Evolutionary conservation across 2,329 filamentous ascomycete genomes (phyloP).

Genomic region (Penicillium sp.): DNA sequence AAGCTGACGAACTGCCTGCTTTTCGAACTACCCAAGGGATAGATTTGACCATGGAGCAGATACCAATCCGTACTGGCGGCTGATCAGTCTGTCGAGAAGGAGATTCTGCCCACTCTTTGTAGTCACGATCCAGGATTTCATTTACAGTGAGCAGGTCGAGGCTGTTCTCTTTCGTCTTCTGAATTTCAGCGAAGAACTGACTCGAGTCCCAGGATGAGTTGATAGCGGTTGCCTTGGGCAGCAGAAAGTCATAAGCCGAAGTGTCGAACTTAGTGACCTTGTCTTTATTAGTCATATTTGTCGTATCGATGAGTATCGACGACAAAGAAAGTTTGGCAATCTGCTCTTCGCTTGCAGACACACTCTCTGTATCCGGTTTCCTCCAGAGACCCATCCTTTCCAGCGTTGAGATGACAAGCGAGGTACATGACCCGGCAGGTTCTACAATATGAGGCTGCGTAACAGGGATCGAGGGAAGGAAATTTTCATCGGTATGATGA

Average conservation of each 20-base stretch:
- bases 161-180: conserved; percentile 59
- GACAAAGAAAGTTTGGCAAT: conserved; percentile 46
- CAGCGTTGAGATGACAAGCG: conserved; percentile 58
- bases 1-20: conserved; percentile 39
- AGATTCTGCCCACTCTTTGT: conserved; percentile 64
- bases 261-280: conserved; percentile 56
- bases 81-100: conserved; percentile 31
- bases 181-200: conserved; percentile 57
- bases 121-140: conserved; percentile 66
- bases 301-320: conserved; percentile 51
- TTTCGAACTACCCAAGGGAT: conserved; percentile 60
- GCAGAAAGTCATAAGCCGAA: conserved; percentile 56
- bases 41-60: conserved; percentile 63
- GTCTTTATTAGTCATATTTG: conserved; percentile 49
- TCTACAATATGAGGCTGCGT: conserved; percentile 58
- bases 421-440: conserved; percentile 64
- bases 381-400: conserved; percentile 53
- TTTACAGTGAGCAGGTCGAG: conserved; percentile 57
- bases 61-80: conserved; percentile 55
- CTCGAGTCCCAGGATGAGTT: conserved; percentile 48
- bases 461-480: conserved; percentile 49
- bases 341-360: conserved; percentile 30
- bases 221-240: conserved; percentile 49
- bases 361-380: conserved; percentile 37
- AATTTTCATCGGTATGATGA: conserved; percentile 65